Evolutionary conservation across 75 land plant species (phyloP).

Genomic region (Pseudotsuga menziesii): DNA sequence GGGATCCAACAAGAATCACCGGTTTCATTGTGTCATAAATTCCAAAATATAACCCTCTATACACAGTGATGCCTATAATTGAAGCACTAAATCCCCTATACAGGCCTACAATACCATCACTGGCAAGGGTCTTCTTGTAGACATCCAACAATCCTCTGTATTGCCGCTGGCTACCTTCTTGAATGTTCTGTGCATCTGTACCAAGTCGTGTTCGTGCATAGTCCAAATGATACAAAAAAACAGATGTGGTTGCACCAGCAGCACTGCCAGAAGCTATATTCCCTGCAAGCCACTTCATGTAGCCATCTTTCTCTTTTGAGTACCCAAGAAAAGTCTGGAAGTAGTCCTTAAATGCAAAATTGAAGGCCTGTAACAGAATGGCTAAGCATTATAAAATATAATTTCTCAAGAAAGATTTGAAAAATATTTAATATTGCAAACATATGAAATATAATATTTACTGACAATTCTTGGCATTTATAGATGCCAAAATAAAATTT

Average conservation of each 20-base stretch:
- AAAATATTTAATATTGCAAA: too few relatives aligned
- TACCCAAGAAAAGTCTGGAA: slow-evolving; percentile 55
- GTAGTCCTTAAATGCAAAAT: slow-evolving; percentile 92
- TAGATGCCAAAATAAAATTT: too few relatives aligned
- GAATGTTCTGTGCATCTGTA: slow-evolving; percentile 49
- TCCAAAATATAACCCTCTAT: slow-evolving; percentile 88
- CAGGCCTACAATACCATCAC: slow-evolving; percentile 68
- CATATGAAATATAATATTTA: too few relatives aligned
- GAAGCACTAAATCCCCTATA: slow-evolving; percentile 81
- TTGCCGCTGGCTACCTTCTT: slow-evolving; percentile 34
- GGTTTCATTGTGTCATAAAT: slow-evolving; percentile 88
- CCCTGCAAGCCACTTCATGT: slow-evolving; percentile 67
- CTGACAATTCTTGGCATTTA: too few relatives aligned
- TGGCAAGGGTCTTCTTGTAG: slow-evolving; percentile 64
- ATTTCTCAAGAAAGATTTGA: too few relatives aligned
- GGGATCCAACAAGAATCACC: slow-evolving; percentile 57
- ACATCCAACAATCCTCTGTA: slow-evolving; percentile 76
- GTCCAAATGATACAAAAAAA: slow-evolving; percentile 78
- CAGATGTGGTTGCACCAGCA: slow-evolving; percentile 75
- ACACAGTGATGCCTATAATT: slow-evolving; percentile 66
- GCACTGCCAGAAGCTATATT: slow-evolving; percentile 90
- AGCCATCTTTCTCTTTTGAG: slow-evolving; percentile 81
- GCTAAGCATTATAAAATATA: too few relatives aligned
- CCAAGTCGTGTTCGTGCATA: slow-evolving; percentile 79
- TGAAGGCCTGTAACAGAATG: slow-evolving; percentile 61